phyloP scores from a whole-genome alignment of 1,284 basidiomycete species.

The Leccinum angustisporum region DNA sequence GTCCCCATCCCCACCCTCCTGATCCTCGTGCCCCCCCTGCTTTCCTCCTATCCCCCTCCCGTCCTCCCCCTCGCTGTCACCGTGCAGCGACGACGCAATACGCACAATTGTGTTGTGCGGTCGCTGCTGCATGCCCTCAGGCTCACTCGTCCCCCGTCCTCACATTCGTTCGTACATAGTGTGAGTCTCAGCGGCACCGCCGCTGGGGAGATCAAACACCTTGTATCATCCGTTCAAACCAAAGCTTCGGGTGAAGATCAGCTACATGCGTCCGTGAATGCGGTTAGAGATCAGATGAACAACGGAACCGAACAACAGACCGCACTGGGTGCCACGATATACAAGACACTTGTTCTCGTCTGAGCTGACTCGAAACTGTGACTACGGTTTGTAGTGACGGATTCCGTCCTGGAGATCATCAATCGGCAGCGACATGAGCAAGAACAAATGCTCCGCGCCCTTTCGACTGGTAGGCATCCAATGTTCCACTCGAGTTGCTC shows the following conservation, averaged over 20 bases:
- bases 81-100: too few species aligned
- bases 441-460: constrained; percentile 59
- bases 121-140: too few species aligned
- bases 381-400: constrained; percentile 42
- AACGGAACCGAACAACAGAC: constrained; percentile 26
- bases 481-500: not conserved
- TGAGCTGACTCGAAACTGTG: constrained; percentile 1
- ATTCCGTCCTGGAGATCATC: constrained; percentile 59
- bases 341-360: not conserved
- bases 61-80: too few species aligned
- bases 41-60: too few species aligned
- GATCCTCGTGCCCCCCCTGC: too few species aligned
- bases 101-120: too few species aligned
- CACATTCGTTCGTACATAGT: too few species aligned
- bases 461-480: constrained; percentile 55
- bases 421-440: constrained; percentile 70
- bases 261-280: constrained; percentile 22
- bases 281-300: constrained; percentile 30
- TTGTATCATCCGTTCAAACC: constrained; percentile 25
- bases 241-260: constrained; percentile 23
- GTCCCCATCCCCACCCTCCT: too few species aligned
- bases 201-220: constrained; percentile 23
- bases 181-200: too few species aligned
- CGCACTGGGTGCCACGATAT: constrained; percentile 27
- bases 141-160: too few species aligned